Conservation (phyloP, 331 rosid genomes). For the Erythrophleum ivorense region DNA sequence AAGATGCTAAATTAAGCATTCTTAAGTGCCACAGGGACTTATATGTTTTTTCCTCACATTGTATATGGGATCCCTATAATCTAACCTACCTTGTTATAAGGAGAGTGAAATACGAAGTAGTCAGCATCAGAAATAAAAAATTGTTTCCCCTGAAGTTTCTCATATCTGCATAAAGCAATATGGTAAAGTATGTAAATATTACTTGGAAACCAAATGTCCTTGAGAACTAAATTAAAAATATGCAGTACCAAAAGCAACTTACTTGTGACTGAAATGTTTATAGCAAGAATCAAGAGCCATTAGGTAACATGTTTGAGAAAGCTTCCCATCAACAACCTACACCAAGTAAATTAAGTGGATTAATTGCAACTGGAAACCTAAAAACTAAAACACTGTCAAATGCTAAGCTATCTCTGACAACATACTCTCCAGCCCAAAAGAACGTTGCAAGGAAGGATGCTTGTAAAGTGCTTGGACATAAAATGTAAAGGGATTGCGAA, state of each 20-base stretch:
- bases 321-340: conserved; percentile 98
- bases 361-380: conserved; percentile 40
- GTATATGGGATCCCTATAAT: neutral
- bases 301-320: conserved; percentile 97
- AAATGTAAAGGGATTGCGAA: conserved; percentile 25
- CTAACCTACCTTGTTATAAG: conserved; percentile 89
- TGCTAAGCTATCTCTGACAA: conserved; percentile 4
- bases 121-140: conserved; percentile 85
- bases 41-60: neutral
- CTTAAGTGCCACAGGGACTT: conserved; percentile 10
- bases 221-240: neutral
- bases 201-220: conserved; percentile 7
- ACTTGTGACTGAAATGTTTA: conserved; percentile 75
- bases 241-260: conserved; percentile 40
- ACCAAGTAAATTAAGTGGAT: conserved; percentile 30
- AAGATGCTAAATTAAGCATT: conserved; percentile 28
- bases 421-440: conserved; percentile 23
- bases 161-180: conserved; percentile 68
- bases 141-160: conserved; percentile 78
- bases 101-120: conserved; percentile 90
- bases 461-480: conserved; percentile 12
- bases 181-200: conserved; percentile 27
- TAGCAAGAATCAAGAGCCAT: conserved; percentile 97
- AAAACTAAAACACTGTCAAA: conserved; percentile 7
- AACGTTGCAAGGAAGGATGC: conserved; percentile 11